These are phyloP conservation scores for Pseudonitzschia multiseries DNA, from an alignment of 108 stramenopile species.

Conservation along the genomic window DNA sequence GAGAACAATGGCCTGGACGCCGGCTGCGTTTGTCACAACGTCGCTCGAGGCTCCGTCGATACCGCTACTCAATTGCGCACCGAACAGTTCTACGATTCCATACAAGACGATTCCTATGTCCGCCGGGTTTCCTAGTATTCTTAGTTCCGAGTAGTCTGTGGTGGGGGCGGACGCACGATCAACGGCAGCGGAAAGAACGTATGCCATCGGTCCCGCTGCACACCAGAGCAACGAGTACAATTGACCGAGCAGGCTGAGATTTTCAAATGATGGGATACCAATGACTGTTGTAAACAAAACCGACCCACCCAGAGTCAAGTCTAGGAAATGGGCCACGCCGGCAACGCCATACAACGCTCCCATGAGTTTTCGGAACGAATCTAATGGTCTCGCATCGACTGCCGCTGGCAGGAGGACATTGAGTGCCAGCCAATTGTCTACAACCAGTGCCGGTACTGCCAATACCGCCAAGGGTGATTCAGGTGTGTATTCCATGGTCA, in stretches of 20 bases:
- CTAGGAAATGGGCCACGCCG: conserved; percentile 35
- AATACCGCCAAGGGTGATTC: conserved; percentile 31
- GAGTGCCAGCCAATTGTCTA: conserved; percentile 53
- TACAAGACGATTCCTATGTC: conserved; percentile 38
- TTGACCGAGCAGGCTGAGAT: conserved; percentile 28
- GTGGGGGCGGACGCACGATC: background rate
- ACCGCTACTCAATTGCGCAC: conserved; percentile 25
- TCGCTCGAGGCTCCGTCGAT: background rate
- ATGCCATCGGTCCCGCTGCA: conserved; percentile 31
- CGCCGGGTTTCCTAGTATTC: background rate
- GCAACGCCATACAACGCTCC: conserved; percentile 41
- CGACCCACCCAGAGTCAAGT: conserved; percentile 21
- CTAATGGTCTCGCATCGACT: conserved; percentile 17
- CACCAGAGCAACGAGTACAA: conserved; percentile 31
- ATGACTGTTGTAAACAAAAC: conserved; percentile 17
- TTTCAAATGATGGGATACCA: conserved; percentile 21
- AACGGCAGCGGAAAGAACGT: background rate
- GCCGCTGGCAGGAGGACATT: conserved; percentile 41
- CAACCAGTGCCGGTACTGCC: conserved; percentile 35
- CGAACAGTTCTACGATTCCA: conserved; percentile 33
- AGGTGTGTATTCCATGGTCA: conserved; percentile 49
- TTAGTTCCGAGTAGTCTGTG: background rate
- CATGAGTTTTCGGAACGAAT: conserved; percentile 43
- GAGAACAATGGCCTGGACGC: conserved; percentile 12
- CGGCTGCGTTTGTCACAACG: conserved; percentile 5